phyloP scores from a whole-genome alignment of 192 early-diverging fungal genomes.

The Spizellomyces punctatus region DNA sequence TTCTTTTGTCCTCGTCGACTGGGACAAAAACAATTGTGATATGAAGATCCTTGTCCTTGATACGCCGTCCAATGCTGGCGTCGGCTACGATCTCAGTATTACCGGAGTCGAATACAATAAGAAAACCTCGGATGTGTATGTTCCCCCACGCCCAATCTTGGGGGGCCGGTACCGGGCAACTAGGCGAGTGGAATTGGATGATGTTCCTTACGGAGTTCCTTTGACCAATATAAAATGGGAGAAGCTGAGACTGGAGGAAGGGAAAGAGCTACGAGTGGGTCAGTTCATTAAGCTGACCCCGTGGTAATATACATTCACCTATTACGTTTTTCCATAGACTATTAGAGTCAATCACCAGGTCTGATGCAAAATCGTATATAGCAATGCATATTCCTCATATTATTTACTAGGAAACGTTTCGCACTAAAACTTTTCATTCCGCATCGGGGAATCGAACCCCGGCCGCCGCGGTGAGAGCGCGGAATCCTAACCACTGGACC shows the following conservation, averaged over 20 bases:
- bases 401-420: no score
- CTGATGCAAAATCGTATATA: no score
- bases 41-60: constrained; percentile 14
- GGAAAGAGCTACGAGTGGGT: background rate
- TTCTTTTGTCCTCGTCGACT: constrained; percentile 8
- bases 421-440: no score
- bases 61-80: background rate
- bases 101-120: constrained; percentile 11
- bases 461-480: no score
- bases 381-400: no score
- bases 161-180: background rate
- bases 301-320: constrained; percentile 1
- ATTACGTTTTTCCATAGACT: no score
- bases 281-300: constrained; percentile 7
- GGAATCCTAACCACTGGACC: no score
- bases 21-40: constrained; percentile 9
- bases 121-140: constrained; percentile 13
- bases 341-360: no score
- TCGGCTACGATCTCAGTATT: constrained; percentile 8
- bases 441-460: no score
- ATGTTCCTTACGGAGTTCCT: constrained; percentile 5
- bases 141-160: background rate
- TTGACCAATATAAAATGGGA: constrained; percentile 5
- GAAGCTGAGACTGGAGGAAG: background rate
- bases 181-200: constrained; percentile 11